phyloP scores from a whole-genome alignment of 108 stramenopile genomes.

The Pseudonitzschia multiseries region DNA sequence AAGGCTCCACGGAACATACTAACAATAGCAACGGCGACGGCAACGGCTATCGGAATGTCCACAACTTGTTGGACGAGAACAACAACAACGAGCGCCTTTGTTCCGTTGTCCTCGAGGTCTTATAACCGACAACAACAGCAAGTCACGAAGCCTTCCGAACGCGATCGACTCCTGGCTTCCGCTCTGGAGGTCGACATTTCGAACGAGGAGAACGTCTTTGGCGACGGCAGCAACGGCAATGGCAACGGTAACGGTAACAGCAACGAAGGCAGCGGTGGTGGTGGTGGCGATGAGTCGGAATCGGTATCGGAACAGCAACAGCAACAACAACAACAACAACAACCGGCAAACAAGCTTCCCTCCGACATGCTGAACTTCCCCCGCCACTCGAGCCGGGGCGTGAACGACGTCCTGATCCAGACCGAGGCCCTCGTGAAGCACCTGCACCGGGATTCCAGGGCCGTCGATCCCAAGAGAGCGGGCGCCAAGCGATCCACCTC shows the following conservation, averaged over 20 bases:
- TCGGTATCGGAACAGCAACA: background rate
- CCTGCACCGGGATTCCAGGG: slow-evolving; percentile 51
- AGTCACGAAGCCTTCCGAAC: background rate
- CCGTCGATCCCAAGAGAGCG: slow-evolving; percentile 22
- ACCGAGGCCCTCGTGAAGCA: slow-evolving; percentile 57
- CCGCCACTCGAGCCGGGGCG: slow-evolving; percentile 52
- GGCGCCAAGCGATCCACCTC: slow-evolving; percentile 21
- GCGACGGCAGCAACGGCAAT: too few species aligned
- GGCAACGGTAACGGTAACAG: too few species aligned
- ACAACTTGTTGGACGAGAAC: too few species aligned
- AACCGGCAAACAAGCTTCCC: background rate
- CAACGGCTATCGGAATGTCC: too few species aligned
- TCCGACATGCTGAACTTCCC: slow-evolving; percentile 42
- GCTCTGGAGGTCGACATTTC: slow-evolving; percentile 21
- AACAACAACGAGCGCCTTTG: too few species aligned
- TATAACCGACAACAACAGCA: background rate
- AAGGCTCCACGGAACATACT: too few species aligned
- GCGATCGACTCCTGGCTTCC: slow-evolving; percentile 7
- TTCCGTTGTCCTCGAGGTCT: too few species aligned
- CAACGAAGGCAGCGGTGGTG: too few species aligned
- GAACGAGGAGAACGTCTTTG: slow-evolving; percentile 3
- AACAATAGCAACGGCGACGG: too few species aligned
- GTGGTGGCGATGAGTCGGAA: background rate
- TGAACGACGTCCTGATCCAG: slow-evolving; percentile 53
- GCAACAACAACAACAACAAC: too few species aligned